These are phyloP conservation scores for Melampsora larici-populina DNA, from an alignment of 1,284 basidiomycete species.

Conservation along the genomic window DNA sequence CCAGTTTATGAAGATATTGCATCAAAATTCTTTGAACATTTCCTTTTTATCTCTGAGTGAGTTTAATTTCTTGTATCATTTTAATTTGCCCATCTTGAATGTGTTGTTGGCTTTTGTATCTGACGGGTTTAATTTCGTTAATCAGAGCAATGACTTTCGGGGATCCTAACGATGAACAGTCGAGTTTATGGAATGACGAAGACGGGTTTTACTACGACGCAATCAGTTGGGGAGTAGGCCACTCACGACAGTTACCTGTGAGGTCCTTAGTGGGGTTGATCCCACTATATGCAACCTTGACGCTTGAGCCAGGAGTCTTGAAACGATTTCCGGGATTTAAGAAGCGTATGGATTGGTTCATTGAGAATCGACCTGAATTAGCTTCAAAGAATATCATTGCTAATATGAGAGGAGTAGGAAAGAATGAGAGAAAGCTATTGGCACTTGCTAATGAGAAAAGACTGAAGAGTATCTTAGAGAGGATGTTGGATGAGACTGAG, in stretches of 20 bases:
- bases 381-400: slow-evolving; percentile 83
- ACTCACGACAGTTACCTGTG: slow-evolving; percentile 78
- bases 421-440: slow-evolving; percentile 78
- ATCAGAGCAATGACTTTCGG: slow-evolving; percentile 79
- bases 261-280: slow-evolving; percentile 91
- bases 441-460: slow-evolving; percentile 89
- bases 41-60: slow-evolving; percentile 86
- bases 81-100: background rate
- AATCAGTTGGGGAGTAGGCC: slow-evolving; percentile 70
- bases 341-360: slow-evolving; percentile 97
- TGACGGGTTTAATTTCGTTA: background rate
- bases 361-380: slow-evolving; percentile 83
- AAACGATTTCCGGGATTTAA: slow-evolving; percentile 94
- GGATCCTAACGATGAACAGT: slow-evolving; percentile 66
- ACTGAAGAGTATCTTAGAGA: slow-evolving; percentile 78
- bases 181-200: slow-evolving; percentile 88
- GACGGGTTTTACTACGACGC: slow-evolving; percentile 99
- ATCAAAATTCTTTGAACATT: slow-evolving; percentile 98
- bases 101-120: background rate
- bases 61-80: background rate
- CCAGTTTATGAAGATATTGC: slow-evolving; percentile 97
- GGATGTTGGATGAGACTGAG: slow-evolving; percentile 95
- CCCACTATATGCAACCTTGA: slow-evolving; percentile 88
- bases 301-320: slow-evolving; percentile 81
- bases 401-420: slow-evolving; percentile 63